phyloP scores from a whole-genome alignment of 1,139 yeast genomes.

The Kurtzmaniella quercitrusa region DNA sequence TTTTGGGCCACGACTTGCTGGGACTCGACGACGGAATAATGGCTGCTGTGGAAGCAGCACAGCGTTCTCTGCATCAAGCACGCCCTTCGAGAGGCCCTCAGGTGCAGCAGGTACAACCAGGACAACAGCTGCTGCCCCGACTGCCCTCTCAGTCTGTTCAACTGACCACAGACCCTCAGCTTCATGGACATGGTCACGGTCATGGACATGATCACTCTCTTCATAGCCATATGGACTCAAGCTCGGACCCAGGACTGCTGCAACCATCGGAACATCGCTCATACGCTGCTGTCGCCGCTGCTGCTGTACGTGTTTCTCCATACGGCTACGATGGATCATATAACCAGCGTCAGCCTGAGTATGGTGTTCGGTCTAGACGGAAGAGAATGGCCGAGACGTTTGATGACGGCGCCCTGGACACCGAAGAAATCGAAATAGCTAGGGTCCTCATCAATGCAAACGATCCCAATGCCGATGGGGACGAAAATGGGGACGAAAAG shows the following conservation, averaged over 20 bases:
- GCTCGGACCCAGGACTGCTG: background rate
- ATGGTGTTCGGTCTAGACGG: conserved; percentile 7
- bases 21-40: conserved; percentile 51
- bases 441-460: conserved; percentile 62
- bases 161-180: conserved; percentile 2
- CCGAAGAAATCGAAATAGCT: conserved; percentile 61
- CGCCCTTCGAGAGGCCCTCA: conserved; percentile 8
- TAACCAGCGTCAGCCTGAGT: conserved; percentile 12
- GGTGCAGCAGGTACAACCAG: conserved; percentile 10
- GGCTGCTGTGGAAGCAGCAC: conserved; percentile 68
- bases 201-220: conserved; percentile 3
- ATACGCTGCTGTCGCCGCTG: conserved; percentile 41
- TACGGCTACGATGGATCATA: background rate
- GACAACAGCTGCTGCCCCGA: conserved; percentile 8
- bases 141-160: conserved; percentile 9
- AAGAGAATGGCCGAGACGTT: background rate
- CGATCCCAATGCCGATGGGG: conserved; percentile 23
- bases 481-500: conserved; percentile 5
- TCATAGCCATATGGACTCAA: conserved; percentile 11
- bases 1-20: conserved; percentile 35
- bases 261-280: background rate
- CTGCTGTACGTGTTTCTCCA: conserved; percentile 20
- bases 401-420: conserved; percentile 17
- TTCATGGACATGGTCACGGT: background rate
- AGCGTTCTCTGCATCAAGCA: conserved; percentile 30